These are phyloP conservation scores for Boletus rex-veris DNA, from an alignment of 768 basidiomycete genomes.

Conservation along the genomic window DNA sequence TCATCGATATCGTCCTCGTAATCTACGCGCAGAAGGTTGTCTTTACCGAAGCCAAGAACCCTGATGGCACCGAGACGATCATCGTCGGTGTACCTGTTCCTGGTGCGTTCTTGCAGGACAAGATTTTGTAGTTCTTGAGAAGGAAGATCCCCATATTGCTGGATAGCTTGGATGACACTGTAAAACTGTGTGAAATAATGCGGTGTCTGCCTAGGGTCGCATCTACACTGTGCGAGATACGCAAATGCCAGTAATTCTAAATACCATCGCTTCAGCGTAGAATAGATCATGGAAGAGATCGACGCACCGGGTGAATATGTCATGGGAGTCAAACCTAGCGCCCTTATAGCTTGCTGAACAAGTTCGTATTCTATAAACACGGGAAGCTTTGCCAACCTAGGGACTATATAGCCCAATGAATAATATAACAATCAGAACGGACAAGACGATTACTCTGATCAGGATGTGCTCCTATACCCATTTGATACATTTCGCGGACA, in stretches of 20 bases:
- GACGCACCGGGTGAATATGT: constrained; percentile 62
- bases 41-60: constrained; percentile 64
- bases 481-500: constrained; percentile 69
- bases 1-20: constrained; percentile 68
- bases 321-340: constrained; percentile 63
- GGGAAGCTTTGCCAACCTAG: constrained; percentile 48
- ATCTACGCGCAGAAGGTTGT: constrained; percentile 59
- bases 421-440: background rate
- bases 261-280: constrained; percentile 1
- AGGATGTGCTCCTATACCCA: constrained; percentile 70
- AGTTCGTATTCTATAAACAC: constrained; percentile 40
- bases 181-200: constrained; percentile 61
- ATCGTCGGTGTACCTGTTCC: constrained; percentile 58
- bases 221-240: constrained; percentile 78
- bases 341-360: constrained; percentile 39
- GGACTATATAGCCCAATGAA: constrained; percentile 39
- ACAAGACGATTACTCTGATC: constrained; percentile 54
- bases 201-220: constrained; percentile 63
- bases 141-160: constrained; percentile 46
- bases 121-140: constrained; percentile 52
- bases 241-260: constrained; percentile 74
- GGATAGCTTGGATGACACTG: constrained; percentile 47
- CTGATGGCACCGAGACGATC: constrained; percentile 49
- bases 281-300: background rate
- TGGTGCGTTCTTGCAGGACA: constrained; percentile 56